These are phyloP conservation scores for Aspergillus mulundensis DNA, from an alignment of 495 filamentous ascomycete genomes.

Conservation along the genomic window DNA sequence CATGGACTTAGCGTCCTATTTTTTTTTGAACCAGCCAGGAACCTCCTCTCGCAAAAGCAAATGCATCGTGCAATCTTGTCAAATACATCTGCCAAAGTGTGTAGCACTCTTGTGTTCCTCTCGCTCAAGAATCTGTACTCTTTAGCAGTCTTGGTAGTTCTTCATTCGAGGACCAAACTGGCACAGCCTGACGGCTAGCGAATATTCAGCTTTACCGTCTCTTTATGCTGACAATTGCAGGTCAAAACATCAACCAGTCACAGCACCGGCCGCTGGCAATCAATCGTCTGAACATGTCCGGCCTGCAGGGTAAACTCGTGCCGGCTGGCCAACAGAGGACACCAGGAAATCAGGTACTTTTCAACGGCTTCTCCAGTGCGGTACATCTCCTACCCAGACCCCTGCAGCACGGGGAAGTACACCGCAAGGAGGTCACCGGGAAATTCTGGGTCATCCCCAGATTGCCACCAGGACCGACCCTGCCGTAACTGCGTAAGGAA, in stretches of 20 bases:
- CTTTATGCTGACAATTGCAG: background rate
- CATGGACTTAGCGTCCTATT: too few relatives aligned
- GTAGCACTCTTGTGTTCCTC: too few relatives aligned
- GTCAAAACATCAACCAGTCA: background rate
- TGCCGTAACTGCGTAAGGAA: slow-evolving; percentile 6
- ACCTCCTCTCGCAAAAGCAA: too few relatives aligned
- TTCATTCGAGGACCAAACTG: too few relatives aligned
- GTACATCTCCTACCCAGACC: background rate
- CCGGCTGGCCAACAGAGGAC: background rate
- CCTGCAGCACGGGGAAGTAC: slow-evolving; percentile 23
- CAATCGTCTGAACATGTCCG: background rate
- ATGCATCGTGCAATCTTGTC: too few relatives aligned
- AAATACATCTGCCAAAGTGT: too few relatives aligned
- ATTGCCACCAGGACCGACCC: slow-evolving; percentile 8
- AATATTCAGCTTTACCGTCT: too few relatives aligned
- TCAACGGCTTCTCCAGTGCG: background rate
- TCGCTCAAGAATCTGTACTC: too few relatives aligned
- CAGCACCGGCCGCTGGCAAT: background rate
- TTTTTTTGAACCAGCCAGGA: too few relatives aligned
- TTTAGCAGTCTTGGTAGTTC: too few relatives aligned
- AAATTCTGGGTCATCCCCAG: slow-evolving; percentile 15
- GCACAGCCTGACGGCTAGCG: too few relatives aligned
- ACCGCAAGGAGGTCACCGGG: slow-evolving; percentile 24
- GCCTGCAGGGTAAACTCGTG: background rate
- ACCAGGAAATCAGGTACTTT: background rate